A percentile compares a stretch with the other conserved stretches of the same genome.
phyloP scores from a whole-genome alignment of 768 basidiomycete species.

The Leccinum incarnatum region DNA sequence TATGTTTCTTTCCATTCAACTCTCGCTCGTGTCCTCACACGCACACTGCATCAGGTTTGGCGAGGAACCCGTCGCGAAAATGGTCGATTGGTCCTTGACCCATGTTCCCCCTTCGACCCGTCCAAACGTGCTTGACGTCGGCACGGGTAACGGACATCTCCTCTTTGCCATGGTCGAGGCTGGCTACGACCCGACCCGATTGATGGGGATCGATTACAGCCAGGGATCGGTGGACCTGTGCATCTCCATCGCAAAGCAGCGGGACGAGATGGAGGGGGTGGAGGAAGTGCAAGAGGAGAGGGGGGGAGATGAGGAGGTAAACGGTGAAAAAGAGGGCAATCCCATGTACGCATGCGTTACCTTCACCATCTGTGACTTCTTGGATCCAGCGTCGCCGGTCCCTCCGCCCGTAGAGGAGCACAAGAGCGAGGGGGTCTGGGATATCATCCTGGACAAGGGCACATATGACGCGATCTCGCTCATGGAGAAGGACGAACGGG shows the following conservation, averaged over 20 bases:
- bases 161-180: conserved; percentile 68
- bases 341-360: conserved; percentile 30
- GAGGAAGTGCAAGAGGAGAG: too few species aligned
- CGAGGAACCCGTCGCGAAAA: conserved; percentile 68
- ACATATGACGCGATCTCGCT: conserved; percentile 85
- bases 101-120: conserved; percentile 48
- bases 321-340: not conserved
- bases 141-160: conserved; percentile 76
- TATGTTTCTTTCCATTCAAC: conserved; percentile 29
- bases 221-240: conserved; percentile 66
- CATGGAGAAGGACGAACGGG: conserved; percentile 54
- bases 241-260: conserved; percentile 48
- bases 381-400: conserved; percentile 48
- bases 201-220: conserved; percentile 79
- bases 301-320: conserved; percentile 4
- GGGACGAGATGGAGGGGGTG: conserved; percentile 17
- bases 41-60: conserved; percentile 65
- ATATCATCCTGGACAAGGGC: conserved; percentile 82
- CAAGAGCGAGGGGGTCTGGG: conserved; percentile 45
- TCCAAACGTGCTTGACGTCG: conserved; percentile 69
- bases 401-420: conserved; percentile 12
- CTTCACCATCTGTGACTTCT: conserved; percentile 65
- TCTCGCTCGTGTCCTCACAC: not conserved
- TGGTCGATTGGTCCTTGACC: conserved; percentile 69
- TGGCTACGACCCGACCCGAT: conserved; percentile 50